Evolutionary conservation across 306 rosid species (phyloP).

Genomic region (Castanospermum australe): DNA sequence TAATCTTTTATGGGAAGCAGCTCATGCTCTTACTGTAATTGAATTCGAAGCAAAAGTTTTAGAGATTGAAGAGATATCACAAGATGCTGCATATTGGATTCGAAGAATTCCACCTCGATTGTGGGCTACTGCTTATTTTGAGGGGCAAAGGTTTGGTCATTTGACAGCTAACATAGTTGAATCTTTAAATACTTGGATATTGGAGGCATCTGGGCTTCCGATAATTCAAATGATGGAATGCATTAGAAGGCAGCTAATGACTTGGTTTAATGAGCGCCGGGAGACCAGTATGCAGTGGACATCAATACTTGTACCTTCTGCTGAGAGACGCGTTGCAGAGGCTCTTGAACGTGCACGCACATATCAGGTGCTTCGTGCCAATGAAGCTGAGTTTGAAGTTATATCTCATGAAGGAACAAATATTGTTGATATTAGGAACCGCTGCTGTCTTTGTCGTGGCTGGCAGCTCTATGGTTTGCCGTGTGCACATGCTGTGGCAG

Average conservation of each 20-base stretch:
- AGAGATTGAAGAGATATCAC: conserved; percentile 75
- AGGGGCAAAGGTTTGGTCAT: conserved; percentile 80
- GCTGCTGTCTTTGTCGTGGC: conserved; percentile 75
- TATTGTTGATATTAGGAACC: conserved; percentile 69
- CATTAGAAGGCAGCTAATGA: conserved; percentile 82
- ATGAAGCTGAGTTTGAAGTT: conserved; percentile 84
- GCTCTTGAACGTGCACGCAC: conserved; percentile 80
- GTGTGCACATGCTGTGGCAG: conserved; percentile 86
- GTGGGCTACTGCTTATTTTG: conserved; percentile 87
- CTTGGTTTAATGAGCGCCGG: conserved; percentile 84
- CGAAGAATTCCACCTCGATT: conserved; percentile 69
- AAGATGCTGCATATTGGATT: conserved; percentile 80
- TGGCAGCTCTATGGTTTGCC: conserved; percentile 90
- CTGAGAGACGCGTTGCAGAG: conserved; percentile 71
- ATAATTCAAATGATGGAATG: conserved; percentile 87
- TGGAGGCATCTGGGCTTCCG: conserved; percentile 82
- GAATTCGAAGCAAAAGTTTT: conserved; percentile 73
- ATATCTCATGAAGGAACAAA: conserved; percentile 71
- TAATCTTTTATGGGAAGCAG: conserved; percentile 79
- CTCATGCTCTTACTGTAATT: conserved; percentile 67
- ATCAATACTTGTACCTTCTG: conserved; percentile 72
- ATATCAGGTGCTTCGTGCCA: conserved; percentile 83
- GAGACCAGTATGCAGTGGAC: conserved; percentile 92
- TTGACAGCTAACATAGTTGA: conserved; percentile 75
- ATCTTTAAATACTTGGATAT: conserved; percentile 70